These are phyloP conservation scores for Phytopythium mirpurense DNA, from an alignment of 352 stramenopile genomes.

Conservation along the genomic window DNA sequence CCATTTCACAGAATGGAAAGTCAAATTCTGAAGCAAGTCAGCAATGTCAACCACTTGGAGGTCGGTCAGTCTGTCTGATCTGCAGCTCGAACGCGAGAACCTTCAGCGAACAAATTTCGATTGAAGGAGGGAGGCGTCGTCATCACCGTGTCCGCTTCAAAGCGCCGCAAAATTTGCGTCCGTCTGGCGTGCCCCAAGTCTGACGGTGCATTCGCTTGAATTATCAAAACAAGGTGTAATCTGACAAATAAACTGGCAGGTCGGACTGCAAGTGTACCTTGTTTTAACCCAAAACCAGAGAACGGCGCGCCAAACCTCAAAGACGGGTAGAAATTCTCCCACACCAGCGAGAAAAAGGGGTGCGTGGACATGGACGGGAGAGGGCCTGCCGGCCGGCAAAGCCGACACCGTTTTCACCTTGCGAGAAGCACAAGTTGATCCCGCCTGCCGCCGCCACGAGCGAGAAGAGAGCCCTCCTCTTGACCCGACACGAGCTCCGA, in stretches of 20 bases:
- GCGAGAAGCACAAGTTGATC: background rate
- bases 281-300: background rate
- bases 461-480: too few species aligned
- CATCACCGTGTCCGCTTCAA: background rate
- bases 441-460: background rate
- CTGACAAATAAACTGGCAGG: background rate
- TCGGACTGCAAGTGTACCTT: background rate
- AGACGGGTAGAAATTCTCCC: background rate
- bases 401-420: background rate
- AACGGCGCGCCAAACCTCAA: conserved; percentile 2
- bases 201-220: background rate
- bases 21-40: too few species aligned
- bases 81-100: conserved; percentile 1
- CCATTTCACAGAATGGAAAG: too few species aligned
- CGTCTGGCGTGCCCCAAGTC: background rate
- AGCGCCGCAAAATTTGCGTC: background rate
- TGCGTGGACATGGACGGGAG: background rate
- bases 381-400: background rate
- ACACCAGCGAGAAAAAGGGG: background rate
- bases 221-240: conserved; percentile 1
- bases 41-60: background rate
- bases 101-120: conserved; percentile 2
- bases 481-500: too few species aligned
- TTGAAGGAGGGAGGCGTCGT: background rate
- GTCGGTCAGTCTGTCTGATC: background rate